Conservation (phyloP, 169 alveolate genomes). For the Plasmodium gaboni region DNA sequence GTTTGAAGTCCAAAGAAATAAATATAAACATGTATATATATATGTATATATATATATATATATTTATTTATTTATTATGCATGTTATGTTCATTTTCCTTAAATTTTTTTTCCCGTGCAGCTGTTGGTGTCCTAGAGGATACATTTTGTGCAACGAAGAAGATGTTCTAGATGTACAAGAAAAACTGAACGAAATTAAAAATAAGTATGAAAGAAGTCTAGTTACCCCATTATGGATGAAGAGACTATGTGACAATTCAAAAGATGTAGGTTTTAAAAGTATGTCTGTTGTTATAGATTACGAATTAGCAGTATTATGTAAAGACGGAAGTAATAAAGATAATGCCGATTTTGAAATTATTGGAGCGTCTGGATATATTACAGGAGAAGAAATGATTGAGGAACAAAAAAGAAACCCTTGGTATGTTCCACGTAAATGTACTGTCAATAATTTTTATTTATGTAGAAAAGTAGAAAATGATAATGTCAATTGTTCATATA, state of each 20-base stretch:
- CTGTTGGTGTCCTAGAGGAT: constrained; percentile 77
- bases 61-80: neutral
- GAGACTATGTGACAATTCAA: constrained; percentile 56
- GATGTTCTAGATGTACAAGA: constrained; percentile 55
- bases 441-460: constrained; percentile 65
- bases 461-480: constrained; percentile 62
- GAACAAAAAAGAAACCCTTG: constrained; percentile 14
- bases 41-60: neutral
- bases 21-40: neutral
- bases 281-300: constrained; percentile 74
- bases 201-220: neutral
- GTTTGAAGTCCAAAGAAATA: neutral
- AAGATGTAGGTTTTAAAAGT: constrained; percentile 48
- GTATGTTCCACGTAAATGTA: constrained; percentile 67
- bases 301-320: constrained; percentile 62
- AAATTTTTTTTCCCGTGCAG: constrained; percentile 10
- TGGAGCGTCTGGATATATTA: constrained; percentile 58
- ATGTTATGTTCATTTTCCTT: neutral
- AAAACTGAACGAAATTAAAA: constrained; percentile 34
- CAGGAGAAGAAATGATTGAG: constrained; percentile 17
- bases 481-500: constrained; percentile 38
- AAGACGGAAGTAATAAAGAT: constrained; percentile 17
- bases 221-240: constrained; percentile 61
- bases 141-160: constrained; percentile 74
- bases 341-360: constrained; percentile 56